A percentile compares a stretch with the other conserved stretches of the same genome.
These are phyloP conservation scores for Pseudogymnoascus sp. DNA, from an alignment of 2,329 filamentous ascomycete genomes.

Conservation along the genomic window DNA sequence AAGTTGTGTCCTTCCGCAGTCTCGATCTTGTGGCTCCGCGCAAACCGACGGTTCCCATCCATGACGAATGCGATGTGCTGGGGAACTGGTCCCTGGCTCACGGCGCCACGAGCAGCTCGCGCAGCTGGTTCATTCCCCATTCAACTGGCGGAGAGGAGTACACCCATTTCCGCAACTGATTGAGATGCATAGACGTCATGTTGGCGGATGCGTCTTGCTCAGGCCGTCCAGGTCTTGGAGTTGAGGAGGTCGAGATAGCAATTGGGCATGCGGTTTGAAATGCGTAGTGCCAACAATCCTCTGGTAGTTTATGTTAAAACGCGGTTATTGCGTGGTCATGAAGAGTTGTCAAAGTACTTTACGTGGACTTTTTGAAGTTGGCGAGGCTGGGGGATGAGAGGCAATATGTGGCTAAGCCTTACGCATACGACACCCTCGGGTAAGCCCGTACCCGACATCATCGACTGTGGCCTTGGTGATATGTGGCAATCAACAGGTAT, in stretches of 20 bases:
- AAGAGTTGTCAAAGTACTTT: neutral
- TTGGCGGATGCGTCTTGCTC: neutral
- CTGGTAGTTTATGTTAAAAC: neutral
- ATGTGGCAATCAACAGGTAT: neutral
- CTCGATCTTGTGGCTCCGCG: slow-evolving; percentile 83
- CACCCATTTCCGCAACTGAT: slow-evolving; percentile 65
- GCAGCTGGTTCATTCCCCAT: slow-evolving; percentile 73
- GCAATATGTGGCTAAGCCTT: slow-evolving; percentile 9
- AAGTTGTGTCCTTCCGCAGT: slow-evolving; percentile 93
- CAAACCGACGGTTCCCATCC: slow-evolving; percentile 95
- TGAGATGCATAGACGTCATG: slow-evolving; percentile 50
- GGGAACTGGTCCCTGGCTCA: slow-evolving; percentile 86
- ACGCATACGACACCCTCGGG: slow-evolving; percentile 8
- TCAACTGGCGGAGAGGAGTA: slow-evolving; percentile 84
- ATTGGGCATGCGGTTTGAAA: neutral
- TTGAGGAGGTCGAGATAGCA: neutral
- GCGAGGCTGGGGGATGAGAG: neutral
- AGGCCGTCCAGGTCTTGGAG: neutral
- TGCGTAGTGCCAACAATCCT: neutral
- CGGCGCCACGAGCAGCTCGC: slow-evolving; percentile 82
- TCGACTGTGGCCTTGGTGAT: slow-evolving; percentile 1
- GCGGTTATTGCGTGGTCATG: neutral
- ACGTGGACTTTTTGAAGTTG: slow-evolving; percentile 8
- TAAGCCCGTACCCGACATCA: slow-evolving; percentile 1
- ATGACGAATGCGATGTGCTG: slow-evolving; percentile 98